A percentile compares a stretch with the other conserved stretches of the same genome.
Conservation (phyloP, 2,329 filamentous ascomycete species). For the Tolypocladium ovalisporum region DNA sequence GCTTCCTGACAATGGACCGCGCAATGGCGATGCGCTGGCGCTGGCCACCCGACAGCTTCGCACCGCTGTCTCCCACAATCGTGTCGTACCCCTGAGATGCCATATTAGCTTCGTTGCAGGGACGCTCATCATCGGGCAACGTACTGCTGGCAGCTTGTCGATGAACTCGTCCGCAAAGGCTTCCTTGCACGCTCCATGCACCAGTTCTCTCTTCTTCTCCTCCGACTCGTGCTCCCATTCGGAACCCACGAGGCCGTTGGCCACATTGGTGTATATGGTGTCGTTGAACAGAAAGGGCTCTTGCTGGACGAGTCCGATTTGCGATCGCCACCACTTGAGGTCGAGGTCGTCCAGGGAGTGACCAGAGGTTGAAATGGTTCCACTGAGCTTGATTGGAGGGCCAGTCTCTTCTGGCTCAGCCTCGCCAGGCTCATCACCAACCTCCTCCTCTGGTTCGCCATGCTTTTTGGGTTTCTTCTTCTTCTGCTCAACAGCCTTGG, state of each 20-base stretch:
- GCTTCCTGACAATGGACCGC: conserved; percentile 60
- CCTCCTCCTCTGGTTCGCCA: conserved; percentile 16
- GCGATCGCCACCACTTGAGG: conserved; percentile 50
- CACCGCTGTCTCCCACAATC: conserved; percentile 64
- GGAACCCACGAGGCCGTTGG: conserved; percentile 43
- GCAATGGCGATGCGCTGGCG: conserved; percentile 75
- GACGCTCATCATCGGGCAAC: conserved; percentile 7
- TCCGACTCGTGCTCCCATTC: conserved; percentile 40
- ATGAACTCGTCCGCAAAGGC: conserved; percentile 63
- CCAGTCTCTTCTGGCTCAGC: conserved; percentile 25
- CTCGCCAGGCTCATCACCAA: conserved; percentile 14
- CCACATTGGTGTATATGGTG: conserved; percentile 52
- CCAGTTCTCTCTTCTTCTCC: conserved; percentile 46
- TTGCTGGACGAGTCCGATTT: conserved; percentile 57
- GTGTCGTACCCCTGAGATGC: conserved; percentile 55
- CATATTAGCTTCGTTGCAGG: background rate
- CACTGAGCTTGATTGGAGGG: conserved; percentile 32
- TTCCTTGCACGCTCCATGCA: conserved; percentile 53
- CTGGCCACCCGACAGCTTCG: conserved; percentile 74
- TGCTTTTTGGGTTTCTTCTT: conserved; percentile 31
- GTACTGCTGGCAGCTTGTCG: conserved; percentile 44
- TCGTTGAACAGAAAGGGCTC: conserved; percentile 60
- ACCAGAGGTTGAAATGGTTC: conserved; percentile 38
- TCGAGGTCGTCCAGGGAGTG: conserved; percentile 46
- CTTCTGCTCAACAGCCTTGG: conserved; percentile 36